Evolutionary conservation across 1,139 yeast genomes (phyloP), one percentile per base, ranked within the genome.

Genomic region (Geotrichum armillariae): DNA sequence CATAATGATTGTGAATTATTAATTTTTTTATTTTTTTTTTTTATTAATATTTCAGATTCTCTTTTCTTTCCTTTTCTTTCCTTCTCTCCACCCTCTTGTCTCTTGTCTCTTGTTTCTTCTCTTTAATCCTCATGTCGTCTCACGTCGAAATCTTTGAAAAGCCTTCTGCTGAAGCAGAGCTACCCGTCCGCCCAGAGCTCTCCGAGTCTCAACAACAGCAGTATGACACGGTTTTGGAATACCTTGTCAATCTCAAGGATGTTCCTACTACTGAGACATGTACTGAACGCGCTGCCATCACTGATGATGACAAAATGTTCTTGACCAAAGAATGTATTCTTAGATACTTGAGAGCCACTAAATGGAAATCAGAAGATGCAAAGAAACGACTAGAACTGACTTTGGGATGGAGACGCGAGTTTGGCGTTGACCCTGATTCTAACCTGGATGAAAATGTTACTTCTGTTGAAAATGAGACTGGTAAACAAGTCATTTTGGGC

Each of bases 381-480:
- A 83, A 82, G 46, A 79, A 78, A 56, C 78, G 99, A 59, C 73
- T 93, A 8, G 84, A 82, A 59, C 80, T 79, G 21, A 85, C 97
- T 0, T 59, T 93, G 14, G 79, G 87, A 3, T 93, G 98, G 98
- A 80, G 98, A 71, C 80, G 97, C 58, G 88, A 88, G 49, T 91
- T 89, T 66, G 98, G 97, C 9, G 84, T 90, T 25, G 79, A 80
- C 29, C 78, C 83, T 67, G 75, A 46, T 78, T 58, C 60, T 62
- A 66, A 62, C 54, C 78, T 89, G 43, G 79, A 84, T 1, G 73
- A 90, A 1, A 88, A 83, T 4, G 60, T 79, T 38, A 85, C 87
- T 1, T 76, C 78, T 4, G 74, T 71, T 1, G 97, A 91, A 70
- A 85, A 85, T 66, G 83, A 77, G 62, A 83, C 95, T 0, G 99